Conservation (phyloP, 495 filamentous ascomycete species). For the Penicilliopsis zonata region DNA sequence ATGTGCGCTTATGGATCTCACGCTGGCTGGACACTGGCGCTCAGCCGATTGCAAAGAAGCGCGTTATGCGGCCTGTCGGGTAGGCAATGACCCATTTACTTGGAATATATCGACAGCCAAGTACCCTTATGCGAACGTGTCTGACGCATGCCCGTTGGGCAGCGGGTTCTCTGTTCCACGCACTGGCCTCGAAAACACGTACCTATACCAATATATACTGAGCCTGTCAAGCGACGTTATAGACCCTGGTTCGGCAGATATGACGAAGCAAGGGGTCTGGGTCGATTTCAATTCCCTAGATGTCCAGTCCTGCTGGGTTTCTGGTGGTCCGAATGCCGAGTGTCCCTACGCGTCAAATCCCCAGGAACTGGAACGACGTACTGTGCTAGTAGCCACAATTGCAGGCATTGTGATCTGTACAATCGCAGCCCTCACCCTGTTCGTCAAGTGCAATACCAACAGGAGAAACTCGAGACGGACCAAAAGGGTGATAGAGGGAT, state of each 20-base stretch:
- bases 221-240: constrained; percentile 11
- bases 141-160: constrained; percentile 24
- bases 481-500: constrained; percentile 41
- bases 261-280: constrained; percentile 27
- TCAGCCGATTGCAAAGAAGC: constrained; percentile 38
- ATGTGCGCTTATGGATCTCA: constrained; percentile 41
- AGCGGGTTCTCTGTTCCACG: constrained; percentile 40
- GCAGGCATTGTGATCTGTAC: constrained; percentile 48
- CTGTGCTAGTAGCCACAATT: constrained; percentile 47
- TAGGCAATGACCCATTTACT: constrained; percentile 33
- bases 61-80: constrained; percentile 43
- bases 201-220: constrained; percentile 30
- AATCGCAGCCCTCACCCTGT: constrained; percentile 45
- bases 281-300: constrained; percentile 49
- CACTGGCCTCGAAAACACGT: constrained; percentile 50
- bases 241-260: constrained; percentile 13
- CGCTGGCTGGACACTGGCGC: constrained; percentile 38
- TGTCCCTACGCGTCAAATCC: constrained; percentile 41
- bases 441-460: constrained; percentile 53
- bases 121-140: constrained; percentile 22
- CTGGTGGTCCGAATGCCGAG: constrained; percentile 30
- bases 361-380: constrained; percentile 23
- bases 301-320: constrained; percentile 45
- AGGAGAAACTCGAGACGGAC: constrained; percentile 36
- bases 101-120: constrained; percentile 37